Conservation (phyloP, 306 rosid species). For the Quercus mongolica region DNA sequence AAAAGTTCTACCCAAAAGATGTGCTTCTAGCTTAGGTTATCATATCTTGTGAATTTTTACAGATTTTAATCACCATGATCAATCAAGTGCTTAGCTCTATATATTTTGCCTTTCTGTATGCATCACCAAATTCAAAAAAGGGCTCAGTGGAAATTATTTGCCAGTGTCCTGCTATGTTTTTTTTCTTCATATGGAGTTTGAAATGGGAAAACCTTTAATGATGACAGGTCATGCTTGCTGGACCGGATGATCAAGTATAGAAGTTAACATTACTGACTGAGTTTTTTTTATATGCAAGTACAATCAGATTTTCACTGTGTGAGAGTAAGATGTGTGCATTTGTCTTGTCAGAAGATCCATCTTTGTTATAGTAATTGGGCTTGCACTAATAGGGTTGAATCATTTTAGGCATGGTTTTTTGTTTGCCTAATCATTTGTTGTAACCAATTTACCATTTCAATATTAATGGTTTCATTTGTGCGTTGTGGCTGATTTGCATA, state of each 20-base stretch:
- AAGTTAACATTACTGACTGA: slow-evolving; percentile 41
- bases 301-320: slow-evolving; percentile 39
- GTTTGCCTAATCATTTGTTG: slow-evolving; percentile 84
- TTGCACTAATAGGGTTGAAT: slow-evolving; percentile 72
- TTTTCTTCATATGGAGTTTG: background rate
- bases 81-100: background rate
- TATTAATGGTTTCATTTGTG: slow-evolving; percentile 69
- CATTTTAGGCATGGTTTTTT: slow-evolving; percentile 87
- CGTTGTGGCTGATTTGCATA: slow-evolving; percentile 48
- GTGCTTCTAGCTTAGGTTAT: background rate
- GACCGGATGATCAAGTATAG: slow-evolving; percentile 92
- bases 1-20: background rate
- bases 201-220: background rate
- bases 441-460: slow-evolving; percentile 33
- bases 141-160: background rate
- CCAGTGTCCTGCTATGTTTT: background rate
- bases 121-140: background rate
- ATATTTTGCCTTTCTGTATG: background rate
- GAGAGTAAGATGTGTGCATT: slow-evolving; percentile 49
- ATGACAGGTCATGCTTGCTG: slow-evolving; percentile 85
- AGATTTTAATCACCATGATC: background rate
- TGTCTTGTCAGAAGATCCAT: slow-evolving; percentile 28
- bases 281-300: slow-evolving; percentile 37
- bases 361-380: slow-evolving; percentile 46
- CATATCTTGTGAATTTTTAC: background rate